phyloP scores from a whole-genome alignment of 2,329 filamentous ascomycete genomes.

The Xylaria sp. region DNA sequence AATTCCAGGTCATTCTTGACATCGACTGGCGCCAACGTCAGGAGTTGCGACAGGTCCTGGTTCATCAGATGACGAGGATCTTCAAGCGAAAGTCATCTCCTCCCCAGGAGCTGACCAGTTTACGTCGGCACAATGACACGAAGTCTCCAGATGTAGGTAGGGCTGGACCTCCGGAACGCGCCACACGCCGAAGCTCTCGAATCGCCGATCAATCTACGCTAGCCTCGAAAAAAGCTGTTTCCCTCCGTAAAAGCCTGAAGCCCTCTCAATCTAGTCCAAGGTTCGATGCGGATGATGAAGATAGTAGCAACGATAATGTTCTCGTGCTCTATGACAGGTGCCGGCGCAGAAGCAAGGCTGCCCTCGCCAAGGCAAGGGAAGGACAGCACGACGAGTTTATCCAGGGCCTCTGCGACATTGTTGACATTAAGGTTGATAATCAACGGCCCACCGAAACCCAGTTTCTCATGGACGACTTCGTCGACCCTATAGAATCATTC shows the following conservation, averaged over 20 bases:
- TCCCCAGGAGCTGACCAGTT: slow-evolving; percentile 17
- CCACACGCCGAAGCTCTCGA: slow-evolving; percentile 30
- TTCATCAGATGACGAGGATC: slow-evolving; percentile 60
- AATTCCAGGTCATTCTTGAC: slow-evolving; percentile 72
- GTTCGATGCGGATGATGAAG: slow-evolving; percentile 32
- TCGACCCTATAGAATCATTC: slow-evolving; percentile 50
- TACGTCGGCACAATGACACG: slow-evolving; percentile 7
- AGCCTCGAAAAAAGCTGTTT: slow-evolving; percentile 17
- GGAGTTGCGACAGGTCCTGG: slow-evolving; percentile 73
- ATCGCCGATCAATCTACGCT: slow-evolving; percentile 21
- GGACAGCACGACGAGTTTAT: slow-evolving; percentile 35
- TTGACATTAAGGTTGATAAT: slow-evolving; percentile 71
- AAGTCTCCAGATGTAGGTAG: slow-evolving; percentile 4
- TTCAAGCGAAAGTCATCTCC: slow-evolving; percentile 41
- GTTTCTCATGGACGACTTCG: slow-evolving; percentile 67
- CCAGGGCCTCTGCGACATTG: slow-evolving; percentile 65
- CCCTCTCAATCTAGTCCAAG: slow-evolving; percentile 18
- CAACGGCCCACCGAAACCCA: slow-evolving; percentile 64
- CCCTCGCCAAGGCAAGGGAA: slow-evolving; percentile 13
- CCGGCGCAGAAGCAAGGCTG: slow-evolving; percentile 13
- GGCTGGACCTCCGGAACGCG: neutral
- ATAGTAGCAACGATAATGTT: slow-evolving; percentile 32
- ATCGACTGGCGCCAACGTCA: slow-evolving; percentile 77
- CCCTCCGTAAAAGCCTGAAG: slow-evolving; percentile 18
- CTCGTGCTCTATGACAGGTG: slow-evolving; percentile 15